Base-by-base conservation (phyloP, 768 basidiomycete species). In the Boletus pseudo-olivaceus region DNA sequence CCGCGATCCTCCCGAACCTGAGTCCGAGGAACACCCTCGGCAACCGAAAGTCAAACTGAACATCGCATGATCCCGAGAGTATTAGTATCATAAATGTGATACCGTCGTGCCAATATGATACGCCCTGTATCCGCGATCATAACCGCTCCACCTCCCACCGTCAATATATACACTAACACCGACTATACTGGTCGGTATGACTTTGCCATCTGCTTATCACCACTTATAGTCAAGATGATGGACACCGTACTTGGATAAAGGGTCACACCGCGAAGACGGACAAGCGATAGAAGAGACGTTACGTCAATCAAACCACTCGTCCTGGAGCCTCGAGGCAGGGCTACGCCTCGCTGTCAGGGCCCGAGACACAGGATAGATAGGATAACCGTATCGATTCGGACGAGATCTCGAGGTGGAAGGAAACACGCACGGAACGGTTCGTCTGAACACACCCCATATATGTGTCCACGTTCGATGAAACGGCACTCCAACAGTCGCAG, bases 291-390 rank as follows among this genome's bases (percentile, higher is more conserved):
- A 58, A 53, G 57, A 15, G 57, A 15, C 32, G 8, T 59, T 59
- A 59, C 57, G 57, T 59, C 59, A 56, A 48, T 49, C 38, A 29
- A 2, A 14, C 26, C 43, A 33, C 14, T 12, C 58, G 15, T 48
- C 45, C 58, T 60, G 45, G 34, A 26, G 39, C 57, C 57, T 60
- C 58, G 58, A 59, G 58, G 57, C 57, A 56, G 43, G 46, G 32
- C 19, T 55, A 54, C 34, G 42, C 41, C 53, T 54, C 34, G 27
- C 32, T 37, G 49, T 42, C 53, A 59, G 57, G 49, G 56, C 47
- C 53, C 53, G 20, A 30, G 33, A 54, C 20, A n/a, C 50, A n/a
- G 17, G 52, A 54, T 55, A 27, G 30, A 40, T 45, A 39, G 20
- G 23, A 54, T 54, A 27, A 3, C 15, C 26, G 2, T 38, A 60